Evolutionary conservation across 78 protist species (phyloP), one percentile per base, ranked within the genome.

Genomic region (Planoprotostelium fungivorum): DNA sequence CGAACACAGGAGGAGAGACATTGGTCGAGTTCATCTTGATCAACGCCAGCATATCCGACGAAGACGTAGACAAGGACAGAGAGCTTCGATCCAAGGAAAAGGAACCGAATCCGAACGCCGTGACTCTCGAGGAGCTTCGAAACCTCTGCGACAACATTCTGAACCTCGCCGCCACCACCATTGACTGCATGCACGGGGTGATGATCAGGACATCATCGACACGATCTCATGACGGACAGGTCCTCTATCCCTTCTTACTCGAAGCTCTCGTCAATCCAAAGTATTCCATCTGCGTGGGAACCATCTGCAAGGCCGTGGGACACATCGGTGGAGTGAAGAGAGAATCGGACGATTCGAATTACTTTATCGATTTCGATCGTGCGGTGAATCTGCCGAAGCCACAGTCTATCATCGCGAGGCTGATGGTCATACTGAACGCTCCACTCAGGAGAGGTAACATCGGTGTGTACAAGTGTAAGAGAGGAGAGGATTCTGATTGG

Each of bases 381-480:
- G 87, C 87, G 29, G 88, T 90, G 0, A 95, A 95, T 84, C 39
- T 95, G 16, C 97, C 97, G 25, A 88, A 89, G 36, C 96, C 97
- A 37, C 89, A 89, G 35, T 93, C 87, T 10, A 88, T 95, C 63
- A 89, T 95, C 0, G 91, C 93, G 0, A 86, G 96, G 31, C 86
- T 86, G 35, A 87, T 95, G 85, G 96, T 94, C 1, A 28, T 92
- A 28, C 35, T 95, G 25, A 88, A 90, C 34, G 63, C 91, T 25
- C 94, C 94, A 37, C 63, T 34, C 1, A 91, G 96, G 88, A 87
- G 93, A 36, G 86, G 83, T 86, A 51, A 63, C 35, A 87, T 90
- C 28, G 97, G 95, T 36, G 31, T 39, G 35, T 38, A 88, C 38
- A 51, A 51, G 96, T 94, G 0, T 28, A 88, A n/a, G n/a, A 92